phyloP scores from a whole-genome alignment of 768 basidiomycete species.

The Mycena rosella region DNA sequence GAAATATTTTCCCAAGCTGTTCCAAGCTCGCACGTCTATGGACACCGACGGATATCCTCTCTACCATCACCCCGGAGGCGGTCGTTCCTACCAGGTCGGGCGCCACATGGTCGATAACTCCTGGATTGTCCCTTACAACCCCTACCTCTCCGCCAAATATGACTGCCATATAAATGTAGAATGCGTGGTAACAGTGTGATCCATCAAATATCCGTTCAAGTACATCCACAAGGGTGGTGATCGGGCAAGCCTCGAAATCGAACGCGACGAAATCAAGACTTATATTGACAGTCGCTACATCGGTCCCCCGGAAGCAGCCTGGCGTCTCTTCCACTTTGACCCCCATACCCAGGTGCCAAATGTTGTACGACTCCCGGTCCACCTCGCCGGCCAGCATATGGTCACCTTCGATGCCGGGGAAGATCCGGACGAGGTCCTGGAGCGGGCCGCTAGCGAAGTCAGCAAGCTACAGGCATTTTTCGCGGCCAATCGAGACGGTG shows the following conservation, averaged over 20 bases:
- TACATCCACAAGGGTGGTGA: constrained; percentile 26
- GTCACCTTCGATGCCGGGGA: constrained; percentile 51
- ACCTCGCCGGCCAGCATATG: constrained; percentile 55
- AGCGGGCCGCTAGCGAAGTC: constrained; percentile 36
- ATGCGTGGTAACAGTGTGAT: constrained; percentile 42
- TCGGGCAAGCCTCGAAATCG: background rate
- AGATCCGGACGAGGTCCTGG: constrained; percentile 40
- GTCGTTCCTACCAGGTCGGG: constrained; percentile 23
- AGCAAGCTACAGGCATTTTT: constrained; percentile 49
- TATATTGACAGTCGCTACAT: constrained; percentile 43
- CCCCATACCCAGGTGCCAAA: constrained; percentile 53
- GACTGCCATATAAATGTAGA: constrained; percentile 58
- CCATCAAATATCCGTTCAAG: constrained; percentile 40
- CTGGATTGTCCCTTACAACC: constrained; percentile 52
- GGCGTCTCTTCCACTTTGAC: constrained; percentile 49
- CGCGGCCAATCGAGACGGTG: constrained; percentile 40
- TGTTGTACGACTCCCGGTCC: constrained; percentile 57
- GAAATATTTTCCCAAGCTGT: constrained; percentile 54
- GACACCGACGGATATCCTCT: constrained; percentile 51
- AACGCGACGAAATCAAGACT: constrained; percentile 35
- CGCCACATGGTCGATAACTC: constrained; percentile 41
- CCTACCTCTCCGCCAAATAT: constrained; percentile 45
- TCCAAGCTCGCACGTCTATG: constrained; percentile 44
- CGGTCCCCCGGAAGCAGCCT: constrained; percentile 49
- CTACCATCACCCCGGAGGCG: constrained; percentile 43